Percentiles rank a stretch among this genome's conserved stretches.
These are phyloP conservation scores for Cenchrus purpureus DNA, from an alignment of 176 grass and related monocot genomes.

Conservation along the genomic window DNA sequence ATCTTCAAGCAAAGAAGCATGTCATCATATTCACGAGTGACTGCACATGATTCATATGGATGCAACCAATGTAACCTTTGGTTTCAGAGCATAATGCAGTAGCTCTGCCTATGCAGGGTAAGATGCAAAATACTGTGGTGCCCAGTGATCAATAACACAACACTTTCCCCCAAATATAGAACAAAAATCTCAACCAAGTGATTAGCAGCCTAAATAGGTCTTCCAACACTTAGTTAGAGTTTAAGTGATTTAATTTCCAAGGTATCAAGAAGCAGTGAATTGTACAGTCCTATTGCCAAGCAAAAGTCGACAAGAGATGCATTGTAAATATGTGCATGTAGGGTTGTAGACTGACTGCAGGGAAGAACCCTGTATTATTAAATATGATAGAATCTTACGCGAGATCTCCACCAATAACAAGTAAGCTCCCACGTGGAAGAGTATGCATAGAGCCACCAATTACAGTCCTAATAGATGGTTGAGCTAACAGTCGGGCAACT, in stretches of 20 bases:
- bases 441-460: constrained; percentile 66
- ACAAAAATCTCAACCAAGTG: constrained; percentile 29
- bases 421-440: constrained; percentile 90
- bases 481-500: constrained; percentile 75
- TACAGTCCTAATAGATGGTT: constrained; percentile 71
- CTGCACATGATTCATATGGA: constrained; percentile 25
- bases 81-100: neutral
- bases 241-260: constrained; percentile 15
- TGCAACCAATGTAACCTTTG: neutral
- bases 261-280: constrained; percentile 23
- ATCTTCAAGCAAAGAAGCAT: neutral
- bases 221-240: neutral
- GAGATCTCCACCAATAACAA: constrained; percentile 87
- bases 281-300: constrained; percentile 11
- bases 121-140: constrained; percentile 10
- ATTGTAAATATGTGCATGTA: constrained; percentile 18
- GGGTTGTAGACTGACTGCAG: neutral
- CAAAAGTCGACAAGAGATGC: constrained; percentile 20
- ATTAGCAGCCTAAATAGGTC: constrained; percentile 16
- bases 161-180: constrained; percentile 9
- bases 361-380: constrained; percentile 30
- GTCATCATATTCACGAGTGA: neutral
- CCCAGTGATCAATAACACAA: neutral
- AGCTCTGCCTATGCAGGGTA: neutral
- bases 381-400: constrained; percentile 69